Evolutionary conservation across 2,329 filamentous ascomycete species (phyloP), one percentile per base, ranked within the genome.

Genomic region (Sporothrix phasma): DNA sequence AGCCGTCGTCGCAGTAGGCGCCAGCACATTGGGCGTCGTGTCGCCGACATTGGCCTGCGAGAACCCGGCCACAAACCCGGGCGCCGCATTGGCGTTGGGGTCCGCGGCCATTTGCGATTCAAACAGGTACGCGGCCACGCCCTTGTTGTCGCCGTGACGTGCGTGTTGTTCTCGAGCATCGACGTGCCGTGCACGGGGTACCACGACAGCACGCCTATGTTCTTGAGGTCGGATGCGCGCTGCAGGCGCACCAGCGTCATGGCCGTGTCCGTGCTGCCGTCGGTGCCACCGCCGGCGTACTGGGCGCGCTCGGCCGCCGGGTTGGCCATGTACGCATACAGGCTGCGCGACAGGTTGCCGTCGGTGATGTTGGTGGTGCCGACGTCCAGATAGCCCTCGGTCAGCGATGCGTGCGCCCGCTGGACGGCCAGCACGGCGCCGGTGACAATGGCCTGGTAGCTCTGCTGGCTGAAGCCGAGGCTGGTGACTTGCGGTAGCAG

Each of bases 131-230:
- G 91, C 90, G 0, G 92, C 92, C 5, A 96, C 88, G 5, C 92
- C 92, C 76, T 97, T 96, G 79, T 97, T 97, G 74, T 97, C 92
- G 31, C 90, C 2, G 89, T 87, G 56, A 95, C 85, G 6, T 96
- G 80, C 0, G 91, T 96, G 75, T 96, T 96, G 76, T 96, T 96
- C 60, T 89, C 88, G 61, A 91, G 84, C 79, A 96, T 86, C 1
- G 91, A 96, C 0, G 93, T 97, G 54, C 92, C 92, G 73, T 97
- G 93, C 0, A 92, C 89, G 2, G 93, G 85, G 73, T 93, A 96
- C 90, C 92, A 97, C 17, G 90, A 94, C 65, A 97, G 76, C 0
- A 95, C 79, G 13, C 91, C 92, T 47, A 91, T 84, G 64, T 87
- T 88, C 75, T 91, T 92, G 56, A 82, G 81, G 71, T 94, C 90